Evolutionary conservation across 2,329 filamentous ascomycete genomes (phyloP), one percentile per base, ranked within the genome.

Genomic region (Xylariaceae sp.): DNA sequence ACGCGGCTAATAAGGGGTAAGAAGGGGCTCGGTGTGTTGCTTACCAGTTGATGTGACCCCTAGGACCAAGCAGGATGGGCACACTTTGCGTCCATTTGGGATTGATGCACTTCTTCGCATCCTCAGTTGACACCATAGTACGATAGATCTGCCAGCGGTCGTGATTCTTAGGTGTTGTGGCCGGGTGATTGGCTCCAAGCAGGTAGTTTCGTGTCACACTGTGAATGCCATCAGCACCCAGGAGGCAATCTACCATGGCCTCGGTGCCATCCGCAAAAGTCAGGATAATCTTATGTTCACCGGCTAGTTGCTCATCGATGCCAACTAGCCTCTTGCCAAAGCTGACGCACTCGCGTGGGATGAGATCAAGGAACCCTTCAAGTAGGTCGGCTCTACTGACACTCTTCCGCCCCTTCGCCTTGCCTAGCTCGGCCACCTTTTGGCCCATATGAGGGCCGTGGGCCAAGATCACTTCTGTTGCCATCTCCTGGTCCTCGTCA

Each of bases 201-300:
- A 74, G 47, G 50, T 70, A 65, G 10, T 50, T 44, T 7, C 73
- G 65, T 10, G 69, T 68, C 2, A 61, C 20, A 53, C 69, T 71
- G 56, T 73, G 73, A 16, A 75, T 67, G 12, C 73, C 72, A 48
- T 75, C 73, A 7, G 71, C 71, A 2, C 69, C 70, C 6, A 74
- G 58, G n/a, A 75, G 61, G 26, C 69, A 70, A 54, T 74, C 71
- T 6, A 57, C 70, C 7, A 52, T 40, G 18, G 53, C 60, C 5
- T 50, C 21, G 40, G 69, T 67, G 20, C 62, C 61, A 50, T 73
- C 70, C 44, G 60, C 47, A 51, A 74, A 65, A 12, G 45, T 47
- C 18, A 73, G 60, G 29, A 32, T 37, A 43, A 70, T 48, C 14
- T 32, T 18, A 9, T 41, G 48, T 9, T 53, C 48, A 2, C 44